Conservation (phyloP, 2,329 filamentous ascomycete species). For the Verticillium nubilum region DNA sequence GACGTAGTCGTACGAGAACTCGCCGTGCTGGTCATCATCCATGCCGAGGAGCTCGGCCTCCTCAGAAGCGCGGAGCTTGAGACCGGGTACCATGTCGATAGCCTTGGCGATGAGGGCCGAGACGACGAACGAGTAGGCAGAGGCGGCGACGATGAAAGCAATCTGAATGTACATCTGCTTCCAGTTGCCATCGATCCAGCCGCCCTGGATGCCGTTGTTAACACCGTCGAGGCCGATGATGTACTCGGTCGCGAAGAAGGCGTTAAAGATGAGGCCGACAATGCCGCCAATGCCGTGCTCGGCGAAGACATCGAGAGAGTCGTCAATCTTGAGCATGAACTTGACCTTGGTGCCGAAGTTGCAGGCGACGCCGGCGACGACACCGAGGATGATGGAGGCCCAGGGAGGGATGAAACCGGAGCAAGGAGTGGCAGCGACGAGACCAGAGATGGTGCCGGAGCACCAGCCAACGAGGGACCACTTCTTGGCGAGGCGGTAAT, state of each 20-base stretch:
- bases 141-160: slow-evolving; percentile 64
- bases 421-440: slow-evolving; percentile 64
- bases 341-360: slow-evolving; percentile 67
- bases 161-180: slow-evolving; percentile 74
- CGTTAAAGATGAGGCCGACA: slow-evolving; percentile 68
- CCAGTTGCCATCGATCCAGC: slow-evolving; percentile 72
- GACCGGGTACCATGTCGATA: slow-evolving; percentile 71
- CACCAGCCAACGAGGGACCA: slow-evolving; percentile 80
- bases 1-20: slow-evolving; percentile 87
- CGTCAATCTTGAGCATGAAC: slow-evolving; percentile 59
- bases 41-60: slow-evolving; percentile 82
- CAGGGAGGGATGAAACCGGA: slow-evolving; percentile 64
- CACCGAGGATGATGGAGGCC: slow-evolving; percentile 61
- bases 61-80: slow-evolving; percentile 73
- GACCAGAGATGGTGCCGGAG: slow-evolving; percentile 65
- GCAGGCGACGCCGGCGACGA: slow-evolving; percentile 59
- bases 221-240: slow-evolving; percentile 73
- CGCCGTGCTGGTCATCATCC: slow-evolving; percentile 86
- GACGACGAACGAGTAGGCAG: slow-evolving; percentile 66
- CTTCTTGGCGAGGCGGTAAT: slow-evolving; percentile 90
- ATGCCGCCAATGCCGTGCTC: slow-evolving; percentile 67
- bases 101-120: slow-evolving; percentile 67
- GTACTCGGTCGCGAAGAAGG: slow-evolving; percentile 62
- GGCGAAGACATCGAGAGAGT: slow-evolving; percentile 67
- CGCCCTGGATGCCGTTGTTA: slow-evolving; percentile 62